Evolutionary conservation across 208 protist genomes (phyloP), one percentile per base, ranked within the genome.

Genomic region (Trypanosoma caninum): DNA sequence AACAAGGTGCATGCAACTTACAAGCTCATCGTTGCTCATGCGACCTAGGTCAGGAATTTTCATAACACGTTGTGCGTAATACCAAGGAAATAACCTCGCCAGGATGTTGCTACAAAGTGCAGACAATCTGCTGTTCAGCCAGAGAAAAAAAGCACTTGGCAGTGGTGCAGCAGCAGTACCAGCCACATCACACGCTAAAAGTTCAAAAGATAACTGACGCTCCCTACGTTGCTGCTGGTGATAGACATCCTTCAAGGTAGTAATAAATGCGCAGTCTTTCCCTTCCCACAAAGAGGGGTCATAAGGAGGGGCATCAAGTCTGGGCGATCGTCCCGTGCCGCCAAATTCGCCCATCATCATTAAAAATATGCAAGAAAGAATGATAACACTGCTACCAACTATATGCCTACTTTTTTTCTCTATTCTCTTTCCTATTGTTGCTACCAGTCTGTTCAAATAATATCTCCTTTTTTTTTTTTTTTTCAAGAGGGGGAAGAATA

Each of bases 1-100:
- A 14, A 82, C 78, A 37, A 86, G 65, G 69, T 87, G 82, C 82
- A 93, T 89, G 9, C 81, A 69, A 5, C 42, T 58, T 33, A 90
- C 75, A 46, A 93, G 64, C 14, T 93, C 82, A 16, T 82, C 69
- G 18, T 70, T 77, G 1, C 60, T 50, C 33, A 89, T 40, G 18
- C 59, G 40, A 0, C 7, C 25, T 20, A 89, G 51, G 16, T 68
- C 65, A 5, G 27, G 27, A 55, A 47, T 50, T 3, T 34, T 41
- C 42, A 84, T 22, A 8, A 46, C 67, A 41, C 69, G 65, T 33
- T 59, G 30, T 0, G 69, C 63, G 28, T 80, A 82, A 46, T 84
- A 56, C n/a, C 18, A 37, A 0, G 76, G 69, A n/a, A 76, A 75
- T 2, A 84, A 50, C 18, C 54, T 82, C 14, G 31, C 35, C 42